Conservation (phyloP, 129 eudicot species). For the Kitagawia praeruptora region DNA sequence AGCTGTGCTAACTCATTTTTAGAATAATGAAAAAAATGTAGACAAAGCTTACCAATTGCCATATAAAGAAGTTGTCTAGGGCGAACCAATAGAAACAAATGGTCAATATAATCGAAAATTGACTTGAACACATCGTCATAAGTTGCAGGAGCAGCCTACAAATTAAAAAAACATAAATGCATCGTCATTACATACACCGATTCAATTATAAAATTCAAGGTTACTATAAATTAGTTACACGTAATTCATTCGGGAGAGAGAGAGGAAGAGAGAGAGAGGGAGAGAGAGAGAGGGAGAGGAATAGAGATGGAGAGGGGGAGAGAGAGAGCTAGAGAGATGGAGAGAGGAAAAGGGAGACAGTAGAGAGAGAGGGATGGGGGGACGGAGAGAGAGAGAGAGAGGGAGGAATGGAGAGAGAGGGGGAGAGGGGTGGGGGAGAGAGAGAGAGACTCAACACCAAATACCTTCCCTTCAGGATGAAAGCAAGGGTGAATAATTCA, state of each 20-base stretch:
- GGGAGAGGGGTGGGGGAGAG: background rate
- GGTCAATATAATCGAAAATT: constrained; percentile 92
- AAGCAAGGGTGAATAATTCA: constrained; percentile 96
- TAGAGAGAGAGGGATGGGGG: background rate
- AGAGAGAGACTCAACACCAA: no score
- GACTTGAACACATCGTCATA: constrained; percentile 81
- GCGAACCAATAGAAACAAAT: constrained; percentile 77
- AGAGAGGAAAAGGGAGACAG: no score
- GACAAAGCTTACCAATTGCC: constrained; percentile 74
- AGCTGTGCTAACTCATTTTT: background rate
- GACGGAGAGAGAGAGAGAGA: background rate
- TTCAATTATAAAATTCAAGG: background rate
- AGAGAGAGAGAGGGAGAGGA: background rate
- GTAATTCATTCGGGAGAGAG: no score
- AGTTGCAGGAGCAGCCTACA: constrained; percentile 91
- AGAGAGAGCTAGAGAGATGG: background rate
- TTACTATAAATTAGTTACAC: no score
- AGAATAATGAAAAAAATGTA: background rate
- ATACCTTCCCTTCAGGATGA: constrained; percentile 90
- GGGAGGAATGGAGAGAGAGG: background rate
- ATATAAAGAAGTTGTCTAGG: constrained; percentile 86
- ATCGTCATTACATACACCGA: background rate
- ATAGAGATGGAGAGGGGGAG: background rate
- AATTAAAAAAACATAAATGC: background rate
- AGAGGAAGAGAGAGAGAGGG: background rate